Conservation (phyloP, 2,329 filamentous ascomycete genomes). For the Chaetomium strumarium region DNA sequence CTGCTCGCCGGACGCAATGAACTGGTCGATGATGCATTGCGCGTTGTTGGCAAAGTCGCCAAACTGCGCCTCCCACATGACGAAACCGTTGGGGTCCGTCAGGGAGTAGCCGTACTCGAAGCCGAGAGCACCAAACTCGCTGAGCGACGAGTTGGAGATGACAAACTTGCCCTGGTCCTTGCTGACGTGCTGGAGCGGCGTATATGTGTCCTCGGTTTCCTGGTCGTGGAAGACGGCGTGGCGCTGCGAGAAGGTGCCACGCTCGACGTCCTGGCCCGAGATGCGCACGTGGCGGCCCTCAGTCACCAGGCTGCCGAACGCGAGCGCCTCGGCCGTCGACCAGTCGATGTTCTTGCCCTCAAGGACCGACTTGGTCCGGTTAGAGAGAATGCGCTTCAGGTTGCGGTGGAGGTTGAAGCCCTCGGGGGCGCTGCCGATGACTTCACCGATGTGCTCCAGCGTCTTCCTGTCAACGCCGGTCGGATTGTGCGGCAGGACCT, state of each 20-base stretch:
- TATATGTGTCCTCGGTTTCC: conserved; percentile 88
- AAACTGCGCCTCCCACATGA: conserved; percentile 99
- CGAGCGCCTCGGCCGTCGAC: conserved; percentile 92
- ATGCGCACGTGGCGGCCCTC: conserved; percentile 97
- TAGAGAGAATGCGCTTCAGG: conserved; percentile 88
- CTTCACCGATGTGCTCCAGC: conserved; percentile 74
- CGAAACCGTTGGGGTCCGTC: conserved; percentile 90
- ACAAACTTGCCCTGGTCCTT: conserved; percentile 93
- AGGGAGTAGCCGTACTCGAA: conserved; percentile 99
- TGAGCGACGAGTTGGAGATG: conserved; percentile 90
- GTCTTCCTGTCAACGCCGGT: conserved; percentile 71
- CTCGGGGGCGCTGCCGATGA: conserved; percentile 73
- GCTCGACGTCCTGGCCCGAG: conserved; percentile 97
- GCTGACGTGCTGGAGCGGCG: conserved; percentile 80
- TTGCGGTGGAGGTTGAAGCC: conserved; percentile 89
- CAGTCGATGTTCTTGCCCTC: conserved; percentile 97
- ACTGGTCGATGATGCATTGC: conserved; percentile 98
- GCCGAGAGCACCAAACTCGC: conserved; percentile 67
- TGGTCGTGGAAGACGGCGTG: conserved; percentile 98
- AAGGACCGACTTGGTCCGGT: conserved; percentile 82
- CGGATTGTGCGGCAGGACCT: conserved; percentile 85
- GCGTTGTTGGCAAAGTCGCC: conserved; percentile 99
- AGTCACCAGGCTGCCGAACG: conserved; percentile 82
- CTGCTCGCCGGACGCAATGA: conserved; percentile 92
- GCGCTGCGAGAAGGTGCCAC: conserved; percentile 97